Evolutionary conservation across 2,329 filamentous ascomycete species (phyloP).

Genomic region (Trichoderma semiorbis): DNA sequence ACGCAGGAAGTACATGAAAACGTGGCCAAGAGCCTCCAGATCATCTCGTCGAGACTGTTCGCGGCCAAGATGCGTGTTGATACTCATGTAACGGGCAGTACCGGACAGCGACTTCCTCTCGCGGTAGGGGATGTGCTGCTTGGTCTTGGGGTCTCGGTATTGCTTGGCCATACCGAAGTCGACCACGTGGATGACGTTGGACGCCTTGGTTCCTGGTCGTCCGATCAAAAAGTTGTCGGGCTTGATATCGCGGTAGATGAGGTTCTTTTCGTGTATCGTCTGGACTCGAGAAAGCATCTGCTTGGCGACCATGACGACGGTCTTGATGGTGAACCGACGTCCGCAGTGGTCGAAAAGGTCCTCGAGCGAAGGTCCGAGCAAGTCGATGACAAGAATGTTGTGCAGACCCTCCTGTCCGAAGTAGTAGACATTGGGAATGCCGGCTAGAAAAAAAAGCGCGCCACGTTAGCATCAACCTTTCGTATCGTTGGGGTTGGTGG

Average conservation of each 20-base stretch:
- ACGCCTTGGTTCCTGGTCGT: slow-evolving; percentile 84
- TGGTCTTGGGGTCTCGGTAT: slow-evolving; percentile 97
- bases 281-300: slow-evolving; percentile 96
- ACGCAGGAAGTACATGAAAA: slow-evolving; percentile 73
- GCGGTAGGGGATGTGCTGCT: slow-evolving; percentile 96
- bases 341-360: slow-evolving; percentile 98
- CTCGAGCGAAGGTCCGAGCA: slow-evolving; percentile 90
- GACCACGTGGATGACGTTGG: slow-evolving; percentile 97
- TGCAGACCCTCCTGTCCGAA: slow-evolving; percentile 98
- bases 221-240: slow-evolving; percentile 99
- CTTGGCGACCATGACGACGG: slow-evolving; percentile 98
- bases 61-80: slow-evolving; percentile 95
- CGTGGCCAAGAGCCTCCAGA: slow-evolving; percentile 78
- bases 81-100: slow-evolving; percentile 98
- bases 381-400: slow-evolving; percentile 97
- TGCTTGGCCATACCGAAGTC: slow-evolving; percentile 99
- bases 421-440: slow-evolving; percentile 99
- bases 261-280: slow-evolving; percentile 95
- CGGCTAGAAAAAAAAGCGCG: slow-evolving; percentile 56
- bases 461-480: not conserved
- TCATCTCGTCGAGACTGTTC: slow-evolving; percentile 97
- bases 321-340: slow-evolving; percentile 92
- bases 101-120: slow-evolving; percentile 96
- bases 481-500: not conserved
- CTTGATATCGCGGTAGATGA: slow-evolving; percentile 99